Percentiles rank a stretch among this genome's conserved stretches.
These are phyloP conservation scores for Verticillium nubilum DNA, from an alignment of 2,329 filamentous ascomycete genomes.

Conservation along the genomic window DNA sequence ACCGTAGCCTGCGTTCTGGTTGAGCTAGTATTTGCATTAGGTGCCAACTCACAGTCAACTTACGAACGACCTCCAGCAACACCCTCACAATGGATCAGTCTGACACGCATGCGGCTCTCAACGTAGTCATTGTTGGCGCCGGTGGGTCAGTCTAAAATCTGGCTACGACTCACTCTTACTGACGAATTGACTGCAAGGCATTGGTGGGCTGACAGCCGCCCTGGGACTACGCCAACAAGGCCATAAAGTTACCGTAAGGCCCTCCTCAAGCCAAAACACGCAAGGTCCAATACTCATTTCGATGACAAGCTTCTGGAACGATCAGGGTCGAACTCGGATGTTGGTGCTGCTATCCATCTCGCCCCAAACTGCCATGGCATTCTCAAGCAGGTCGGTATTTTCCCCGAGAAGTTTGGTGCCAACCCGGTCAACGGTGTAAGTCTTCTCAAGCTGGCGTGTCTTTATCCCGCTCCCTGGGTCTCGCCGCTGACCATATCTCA, in stretches of 20 bases:
- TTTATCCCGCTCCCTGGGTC: no score
- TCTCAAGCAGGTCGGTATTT: conserved; percentile 34
- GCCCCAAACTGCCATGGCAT: conserved; percentile 57
- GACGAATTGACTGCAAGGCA: conserved; percentile 13
- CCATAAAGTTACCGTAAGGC: conserved; percentile 30
- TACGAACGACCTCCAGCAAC: no score
- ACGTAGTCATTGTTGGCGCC: conserved; percentile 16
- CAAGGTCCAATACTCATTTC: background rate
- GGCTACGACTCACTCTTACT: background rate
- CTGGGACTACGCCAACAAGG: conserved; percentile 43
- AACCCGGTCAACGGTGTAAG: conserved; percentile 15
- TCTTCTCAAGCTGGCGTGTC: conserved; percentile 12
- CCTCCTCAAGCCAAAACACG: conserved; percentile 16
- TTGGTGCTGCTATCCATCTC: conserved; percentile 57
- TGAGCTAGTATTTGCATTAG: no score
- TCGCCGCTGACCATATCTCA: conserved; percentile 11
- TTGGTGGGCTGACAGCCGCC: conserved; percentile 41
- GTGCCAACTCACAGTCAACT: no score
- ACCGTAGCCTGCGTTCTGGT: no score
- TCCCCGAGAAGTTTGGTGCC: conserved; percentile 30
- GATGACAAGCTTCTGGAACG: conserved; percentile 31
- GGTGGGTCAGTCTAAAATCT: conserved; percentile 13
- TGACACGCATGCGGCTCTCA: background rate
- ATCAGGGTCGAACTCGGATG: conserved; percentile 48
- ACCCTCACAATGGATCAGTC: background rate